These are phyloP conservation scores for Hypoxylon sp. DNA, from an alignment of 2,329 filamentous ascomycete species.

Conservation along the genomic window DNA sequence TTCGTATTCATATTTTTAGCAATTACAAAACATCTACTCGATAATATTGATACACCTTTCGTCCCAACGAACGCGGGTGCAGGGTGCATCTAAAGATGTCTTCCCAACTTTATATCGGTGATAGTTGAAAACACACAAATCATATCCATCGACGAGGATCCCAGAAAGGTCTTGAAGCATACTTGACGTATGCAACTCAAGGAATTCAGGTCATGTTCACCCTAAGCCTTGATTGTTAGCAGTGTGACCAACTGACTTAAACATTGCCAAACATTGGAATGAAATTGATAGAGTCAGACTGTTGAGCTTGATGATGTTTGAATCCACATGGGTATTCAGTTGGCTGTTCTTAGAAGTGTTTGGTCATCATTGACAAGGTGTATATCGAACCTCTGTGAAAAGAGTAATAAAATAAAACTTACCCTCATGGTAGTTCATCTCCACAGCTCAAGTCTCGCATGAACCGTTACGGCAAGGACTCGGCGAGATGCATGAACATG, in stretches of 20 bases:
- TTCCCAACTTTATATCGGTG: too few relatives aligned
- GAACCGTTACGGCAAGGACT: neutral
- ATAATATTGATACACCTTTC: too few relatives aligned
- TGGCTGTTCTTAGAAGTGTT: conserved; percentile 70
- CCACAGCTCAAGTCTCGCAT: neutral
- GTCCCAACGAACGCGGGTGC: too few relatives aligned
- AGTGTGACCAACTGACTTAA: conserved; percentile 1
- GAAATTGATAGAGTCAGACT: conserved; percentile 58
- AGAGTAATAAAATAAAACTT: conserved; percentile 10
- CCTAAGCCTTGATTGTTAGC: conserved; percentile 24
- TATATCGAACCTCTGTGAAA: neutral
- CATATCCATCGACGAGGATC: too few relatives aligned
- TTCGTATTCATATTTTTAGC: too few relatives aligned
- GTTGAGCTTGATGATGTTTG: conserved; percentile 67
- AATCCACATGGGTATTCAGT: conserved; percentile 68
- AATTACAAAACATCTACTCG: too few relatives aligned
- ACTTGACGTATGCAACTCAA: neutral
- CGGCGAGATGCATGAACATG: conserved; percentile 1
- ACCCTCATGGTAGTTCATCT: conserved; percentile 20
- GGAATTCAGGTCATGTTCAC: neutral
- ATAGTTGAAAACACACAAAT: too few relatives aligned
- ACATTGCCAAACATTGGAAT: conserved; percentile 1
- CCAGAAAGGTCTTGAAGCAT: too few relatives aligned
- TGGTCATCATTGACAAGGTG: conserved; percentile 58
- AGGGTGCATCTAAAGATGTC: too few relatives aligned